Evolutionary conservation across 208 protist genomes (phyloP).

Genomic region (Cochliopodium minus): DNA sequence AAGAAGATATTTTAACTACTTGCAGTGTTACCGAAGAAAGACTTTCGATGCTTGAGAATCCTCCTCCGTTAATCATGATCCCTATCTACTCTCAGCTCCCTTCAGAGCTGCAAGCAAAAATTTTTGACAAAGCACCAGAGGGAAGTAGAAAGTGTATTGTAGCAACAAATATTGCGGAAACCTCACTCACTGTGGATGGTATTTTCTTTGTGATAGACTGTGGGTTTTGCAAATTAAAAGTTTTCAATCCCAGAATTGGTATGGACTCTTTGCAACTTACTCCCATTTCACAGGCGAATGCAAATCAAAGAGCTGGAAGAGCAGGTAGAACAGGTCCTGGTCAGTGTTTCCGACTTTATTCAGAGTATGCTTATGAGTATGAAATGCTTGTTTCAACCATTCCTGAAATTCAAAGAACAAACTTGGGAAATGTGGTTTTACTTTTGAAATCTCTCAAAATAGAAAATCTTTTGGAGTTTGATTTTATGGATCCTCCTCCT

Average conservation of each 20-base stretch:
- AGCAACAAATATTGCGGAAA: constrained; percentile 98
- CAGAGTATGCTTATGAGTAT: constrained; percentile 48
- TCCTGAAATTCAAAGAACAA: constrained; percentile 68
- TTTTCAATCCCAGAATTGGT: constrained; percentile 83
- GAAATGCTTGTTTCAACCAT: constrained; percentile 62
- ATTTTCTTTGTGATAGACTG: constrained; percentile 70
- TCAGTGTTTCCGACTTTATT: constrained; percentile 85
- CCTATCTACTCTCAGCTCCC: constrained; percentile 79
- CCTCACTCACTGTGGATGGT: constrained; percentile 94
- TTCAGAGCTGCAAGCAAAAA: constrained; percentile 64
- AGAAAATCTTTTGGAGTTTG: constrained; percentile 79
- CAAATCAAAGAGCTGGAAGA: constrained; percentile 83
- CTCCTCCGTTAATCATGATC: constrained; percentile 41
- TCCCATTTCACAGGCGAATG: constrained; percentile 82
- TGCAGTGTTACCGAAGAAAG: constrained; percentile 33
- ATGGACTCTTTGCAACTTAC: constrained; percentile 86
- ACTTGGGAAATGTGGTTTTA: constrained; percentile 72
- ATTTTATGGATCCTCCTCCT: constrained; percentile 97
- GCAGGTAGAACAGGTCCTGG: constrained; percentile 87
- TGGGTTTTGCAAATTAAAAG: constrained; percentile 96
- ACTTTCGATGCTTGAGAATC: constrained; percentile 3
- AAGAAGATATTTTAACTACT: constrained; percentile 87
- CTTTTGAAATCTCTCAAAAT: constrained; percentile 72
- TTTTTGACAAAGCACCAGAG: constrained; percentile 41
- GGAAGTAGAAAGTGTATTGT: constrained; percentile 87